Conservation (phyloP, 2,329 filamentous ascomycete genomes). For the Epichloe brachyelytri region DNA sequence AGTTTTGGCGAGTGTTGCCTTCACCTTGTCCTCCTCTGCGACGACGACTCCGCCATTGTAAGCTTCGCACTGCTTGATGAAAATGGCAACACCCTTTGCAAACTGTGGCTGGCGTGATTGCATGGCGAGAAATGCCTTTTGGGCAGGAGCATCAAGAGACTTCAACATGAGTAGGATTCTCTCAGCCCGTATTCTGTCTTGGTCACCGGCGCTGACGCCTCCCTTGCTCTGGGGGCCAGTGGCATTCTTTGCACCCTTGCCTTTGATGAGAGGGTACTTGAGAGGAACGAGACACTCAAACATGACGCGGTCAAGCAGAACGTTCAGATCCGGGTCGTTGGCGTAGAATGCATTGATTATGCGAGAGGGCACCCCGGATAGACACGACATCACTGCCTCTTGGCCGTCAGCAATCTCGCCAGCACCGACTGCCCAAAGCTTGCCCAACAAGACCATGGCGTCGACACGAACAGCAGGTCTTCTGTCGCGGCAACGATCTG, state of each 20-base stretch:
- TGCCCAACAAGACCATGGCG: constrained; percentile 72
- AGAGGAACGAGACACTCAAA: constrained; percentile 84
- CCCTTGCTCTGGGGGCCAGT: constrained; percentile 36
- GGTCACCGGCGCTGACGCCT: constrained; percentile 40
- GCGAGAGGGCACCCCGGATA: constrained; percentile 70
- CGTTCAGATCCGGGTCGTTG: constrained; percentile 76
- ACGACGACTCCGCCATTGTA: constrained; percentile 81
- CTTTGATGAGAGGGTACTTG: constrained; percentile 59
- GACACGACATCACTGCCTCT: constrained; percentile 58
- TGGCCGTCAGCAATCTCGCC: constrained; percentile 77
- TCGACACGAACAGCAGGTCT: constrained; percentile 70
- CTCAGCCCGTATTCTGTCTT: constrained; percentile 69
- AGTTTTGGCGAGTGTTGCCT: constrained; percentile 57
- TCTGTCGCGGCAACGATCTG: constrained; percentile 79
- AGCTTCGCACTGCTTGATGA: constrained; percentile 72
- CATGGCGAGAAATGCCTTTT: constrained; percentile 78
- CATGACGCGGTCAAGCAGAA: constrained; percentile 70
- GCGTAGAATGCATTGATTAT: constrained; percentile 84
- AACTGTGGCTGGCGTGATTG: constrained; percentile 66
- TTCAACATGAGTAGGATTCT: constrained; percentile 72
- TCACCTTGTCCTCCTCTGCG: constrained; percentile 55
- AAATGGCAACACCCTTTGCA: constrained; percentile 59
- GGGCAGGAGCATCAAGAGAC: constrained; percentile 63
- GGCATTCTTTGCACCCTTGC: constrained; percentile 47
- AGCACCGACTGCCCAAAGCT: constrained; percentile 86